phyloP scores from a whole-genome alignment of 495 filamentous ascomycete genomes.

The Talaromyces liani region DNA sequence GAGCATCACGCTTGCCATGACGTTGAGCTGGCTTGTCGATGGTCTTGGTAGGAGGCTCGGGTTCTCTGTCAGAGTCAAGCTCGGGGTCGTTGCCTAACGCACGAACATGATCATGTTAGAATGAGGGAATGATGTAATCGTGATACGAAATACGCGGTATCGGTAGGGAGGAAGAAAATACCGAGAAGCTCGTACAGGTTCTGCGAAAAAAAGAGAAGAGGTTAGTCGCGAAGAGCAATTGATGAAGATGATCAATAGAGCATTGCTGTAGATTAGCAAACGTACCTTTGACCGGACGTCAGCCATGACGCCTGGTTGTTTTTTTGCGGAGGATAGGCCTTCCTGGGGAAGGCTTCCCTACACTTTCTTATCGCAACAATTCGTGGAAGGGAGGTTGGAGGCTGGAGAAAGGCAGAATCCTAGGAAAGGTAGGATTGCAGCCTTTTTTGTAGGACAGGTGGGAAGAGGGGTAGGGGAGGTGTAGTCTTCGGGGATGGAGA shows the following conservation, averaged over 20 bases:
- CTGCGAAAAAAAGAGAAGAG: conserved; percentile 28
- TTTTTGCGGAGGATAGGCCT: conserved; percentile 32
- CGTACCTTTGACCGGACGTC: conserved; percentile 47
- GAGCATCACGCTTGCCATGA: conserved; percentile 82
- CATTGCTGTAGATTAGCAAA: conserved; percentile 10
- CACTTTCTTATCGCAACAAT: conserved; percentile 30
- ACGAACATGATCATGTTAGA: conserved; percentile 19
- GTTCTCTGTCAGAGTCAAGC: conserved; percentile 69
- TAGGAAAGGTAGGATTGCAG: conserved; percentile 11
- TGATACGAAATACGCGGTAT: conserved; percentile 10
- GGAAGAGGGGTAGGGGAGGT: conserved; percentile 1
- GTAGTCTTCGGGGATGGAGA: conserved; percentile 5
- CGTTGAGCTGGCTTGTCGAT: conserved; percentile 76
- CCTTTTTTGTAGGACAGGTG: conserved; percentile 3
- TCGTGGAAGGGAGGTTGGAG: conserved; percentile 22
- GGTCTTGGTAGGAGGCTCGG: conserved; percentile 72
- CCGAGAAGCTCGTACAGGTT: conserved; percentile 87
- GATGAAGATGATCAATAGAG: background rate
- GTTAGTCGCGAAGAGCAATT: conserved; percentile 2
- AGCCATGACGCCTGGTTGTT: conserved; percentile 41
- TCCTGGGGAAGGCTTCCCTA: conserved; percentile 40
- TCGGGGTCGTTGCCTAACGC: conserved; percentile 77
- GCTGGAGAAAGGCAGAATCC: conserved; percentile 33
- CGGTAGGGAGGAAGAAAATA: conserved; percentile 40
- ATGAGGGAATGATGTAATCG: conserved; percentile 17